A percentile compares a stretch with the other conserved stretches of the same genome.
These are phyloP conservation scores for Pythium aristosporum DNA, from an alignment of 352 stramenopile genomes.

Conservation along the genomic window DNA sequence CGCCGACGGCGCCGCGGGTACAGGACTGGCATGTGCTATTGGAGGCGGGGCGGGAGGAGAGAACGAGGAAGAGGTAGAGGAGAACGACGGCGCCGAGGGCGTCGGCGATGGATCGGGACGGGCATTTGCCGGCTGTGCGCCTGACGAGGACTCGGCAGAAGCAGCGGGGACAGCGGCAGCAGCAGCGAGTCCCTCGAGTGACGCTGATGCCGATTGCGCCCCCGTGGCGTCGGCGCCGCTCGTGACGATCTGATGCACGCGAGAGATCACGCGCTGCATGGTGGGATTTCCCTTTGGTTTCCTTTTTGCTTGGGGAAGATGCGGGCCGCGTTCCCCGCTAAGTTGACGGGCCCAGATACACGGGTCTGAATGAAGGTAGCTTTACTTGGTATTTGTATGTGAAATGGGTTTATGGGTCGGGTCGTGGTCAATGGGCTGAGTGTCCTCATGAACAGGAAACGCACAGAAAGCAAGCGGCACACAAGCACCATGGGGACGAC, in stretches of 20 bases:
- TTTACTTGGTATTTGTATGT: conserved; percentile 2
- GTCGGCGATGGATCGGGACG: background rate
- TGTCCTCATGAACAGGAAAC: background rate
- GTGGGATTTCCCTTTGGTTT: background rate
- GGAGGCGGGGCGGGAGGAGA: background rate
- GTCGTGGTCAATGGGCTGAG: background rate
- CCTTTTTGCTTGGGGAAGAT: background rate
- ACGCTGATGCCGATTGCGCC: background rate
- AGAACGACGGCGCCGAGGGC: background rate
- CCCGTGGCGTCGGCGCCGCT: conserved; percentile 17
- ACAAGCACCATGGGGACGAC: background rate
- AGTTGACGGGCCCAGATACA: background rate
- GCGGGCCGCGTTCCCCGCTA: background rate
- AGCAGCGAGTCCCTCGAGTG: conserved; percentile 10
- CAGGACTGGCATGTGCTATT: background rate
- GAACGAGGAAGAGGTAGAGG: background rate
- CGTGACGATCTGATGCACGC: conserved; percentile 69
- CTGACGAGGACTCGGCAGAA: background rate
- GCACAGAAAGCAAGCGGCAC: conserved; percentile 10
- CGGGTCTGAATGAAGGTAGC: background rate
- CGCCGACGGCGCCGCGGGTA: background rate
- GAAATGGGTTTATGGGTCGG: background rate
- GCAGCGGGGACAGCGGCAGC: background rate
- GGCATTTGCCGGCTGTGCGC: background rate
- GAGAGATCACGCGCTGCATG: conserved; percentile 75